Conservation (phyloP, 805 yeast species). For the Yarrowia sp. region DNA sequence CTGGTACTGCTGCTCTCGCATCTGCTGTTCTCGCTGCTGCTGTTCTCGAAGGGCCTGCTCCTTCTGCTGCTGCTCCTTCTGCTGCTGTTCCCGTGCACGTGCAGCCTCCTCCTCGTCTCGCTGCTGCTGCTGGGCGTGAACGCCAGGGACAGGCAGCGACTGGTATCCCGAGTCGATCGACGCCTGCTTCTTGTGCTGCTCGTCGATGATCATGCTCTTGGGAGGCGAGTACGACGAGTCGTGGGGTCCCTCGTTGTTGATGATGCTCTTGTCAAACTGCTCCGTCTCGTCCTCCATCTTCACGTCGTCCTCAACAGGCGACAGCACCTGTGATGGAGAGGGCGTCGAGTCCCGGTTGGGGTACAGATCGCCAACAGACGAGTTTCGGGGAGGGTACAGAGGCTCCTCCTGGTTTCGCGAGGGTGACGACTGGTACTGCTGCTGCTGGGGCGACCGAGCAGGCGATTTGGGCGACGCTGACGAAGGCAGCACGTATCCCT, state of each 20-base stretch:
- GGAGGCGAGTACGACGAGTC: slow-evolving; percentile 20
- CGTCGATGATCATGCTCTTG: slow-evolving; percentile 35
- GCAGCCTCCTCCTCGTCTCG: slow-evolving; percentile 4
- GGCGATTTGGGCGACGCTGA: slow-evolving; percentile 23
- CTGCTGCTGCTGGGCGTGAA: background rate
- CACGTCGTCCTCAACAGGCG: slow-evolving; percentile 34
- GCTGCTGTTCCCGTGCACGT: slow-evolving; percentile 33
- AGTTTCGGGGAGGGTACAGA: slow-evolving; percentile 22
- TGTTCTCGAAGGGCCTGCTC: slow-evolving; percentile 42
- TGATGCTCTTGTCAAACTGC: background rate
- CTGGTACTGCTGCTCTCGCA: slow-evolving; percentile 39
- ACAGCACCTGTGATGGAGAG: slow-evolving; percentile 17
- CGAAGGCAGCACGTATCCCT: background rate
- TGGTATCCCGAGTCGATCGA: slow-evolving; percentile 10
- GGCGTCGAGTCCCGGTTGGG: slow-evolving; percentile 25
- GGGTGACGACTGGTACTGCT: slow-evolving; percentile 22
- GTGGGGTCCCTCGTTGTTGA: background rate
- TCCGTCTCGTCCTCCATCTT: slow-evolving; percentile 18
- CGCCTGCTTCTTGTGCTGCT: slow-evolving; percentile 10
- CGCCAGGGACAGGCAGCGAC: slow-evolving; percentile 13
- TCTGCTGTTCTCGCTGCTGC: slow-evolving; percentile 38
- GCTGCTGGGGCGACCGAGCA: slow-evolving; percentile 16
- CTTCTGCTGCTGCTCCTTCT: slow-evolving; percentile 27
- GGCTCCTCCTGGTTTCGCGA: background rate
- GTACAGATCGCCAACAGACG: slow-evolving; percentile 14